A percentile compares a stretch with the other conserved stretches of the same genome.
These are phyloP conservation scores for Phyllosticta citrichinensis DNA, from an alignment of 2,329 filamentous ascomycete genomes.

Conservation along the genomic window DNA sequence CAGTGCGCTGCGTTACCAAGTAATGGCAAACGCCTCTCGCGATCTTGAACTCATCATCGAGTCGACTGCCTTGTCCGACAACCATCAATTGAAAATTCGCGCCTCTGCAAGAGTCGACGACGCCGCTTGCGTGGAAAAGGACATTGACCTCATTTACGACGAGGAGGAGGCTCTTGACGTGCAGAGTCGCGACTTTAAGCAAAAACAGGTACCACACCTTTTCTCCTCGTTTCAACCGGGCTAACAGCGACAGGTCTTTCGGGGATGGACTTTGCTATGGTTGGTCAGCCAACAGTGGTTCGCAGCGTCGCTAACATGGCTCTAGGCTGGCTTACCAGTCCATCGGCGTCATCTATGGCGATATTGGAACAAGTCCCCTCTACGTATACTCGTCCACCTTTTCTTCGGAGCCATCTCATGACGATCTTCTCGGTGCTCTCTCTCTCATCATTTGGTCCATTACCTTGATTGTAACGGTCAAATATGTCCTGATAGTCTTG, in stretches of 20 bases:
- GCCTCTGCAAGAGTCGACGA: neutral
- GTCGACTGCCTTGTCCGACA: slow-evolving; percentile 1
- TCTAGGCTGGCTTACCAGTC: slow-evolving; percentile 52
- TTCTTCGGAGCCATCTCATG: slow-evolving; percentile 41
- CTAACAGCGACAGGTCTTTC: slow-evolving; percentile 9
- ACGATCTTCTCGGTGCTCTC: slow-evolving; percentile 53
- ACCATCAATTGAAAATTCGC: slow-evolving; percentile 5
- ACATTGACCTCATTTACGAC: slow-evolving; percentile 11
- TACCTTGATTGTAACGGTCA: slow-evolving; percentile 58
- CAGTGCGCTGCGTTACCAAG: neutral
- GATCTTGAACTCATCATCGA: slow-evolving; percentile 3
- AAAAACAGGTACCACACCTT: slow-evolving; percentile 9
- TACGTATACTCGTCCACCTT: slow-evolving; percentile 65
- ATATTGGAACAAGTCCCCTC: slow-evolving; percentile 58
- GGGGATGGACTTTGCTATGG: slow-evolving; percentile 12
- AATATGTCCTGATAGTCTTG: slow-evolving; percentile 58
- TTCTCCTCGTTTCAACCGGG: neutral
- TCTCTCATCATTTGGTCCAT: slow-evolving; percentile 62
- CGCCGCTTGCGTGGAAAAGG: slow-evolving; percentile 2
- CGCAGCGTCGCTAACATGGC: slow-evolving; percentile 1
- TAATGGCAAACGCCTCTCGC: slow-evolving; percentile 5
- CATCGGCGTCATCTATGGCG: slow-evolving; percentile 58
- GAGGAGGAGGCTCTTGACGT: slow-evolving; percentile 11
- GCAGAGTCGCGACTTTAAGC: slow-evolving; percentile 12
- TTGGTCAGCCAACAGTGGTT: slow-evolving; percentile 12